These are phyloP conservation scores for Colletotrichum paranaense DNA, from an alignment of 2,329 filamentous ascomycete genomes.

Conservation along the genomic window DNA sequence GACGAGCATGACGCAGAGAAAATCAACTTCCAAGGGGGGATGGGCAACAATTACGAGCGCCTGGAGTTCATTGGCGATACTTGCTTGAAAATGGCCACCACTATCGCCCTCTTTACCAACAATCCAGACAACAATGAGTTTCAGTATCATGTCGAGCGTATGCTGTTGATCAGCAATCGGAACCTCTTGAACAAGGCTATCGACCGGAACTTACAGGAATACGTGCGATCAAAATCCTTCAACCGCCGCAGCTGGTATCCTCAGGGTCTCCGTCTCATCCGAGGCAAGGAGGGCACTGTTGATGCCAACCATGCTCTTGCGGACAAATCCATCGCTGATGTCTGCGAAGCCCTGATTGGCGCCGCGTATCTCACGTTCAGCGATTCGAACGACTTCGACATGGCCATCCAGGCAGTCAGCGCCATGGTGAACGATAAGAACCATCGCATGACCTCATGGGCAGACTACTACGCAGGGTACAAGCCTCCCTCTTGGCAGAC, in stretches of 20 bases:
- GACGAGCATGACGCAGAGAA: conserved; percentile 77
- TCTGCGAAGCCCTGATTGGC: conserved; percentile 94
- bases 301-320: conserved; percentile 74
- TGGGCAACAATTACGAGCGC: conserved; percentile 95
- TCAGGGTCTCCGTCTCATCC: conserved; percentile 76
- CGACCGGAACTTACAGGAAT: conserved; percentile 74
- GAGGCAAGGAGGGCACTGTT: conserved; percentile 73
- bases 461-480: conserved; percentile 80
- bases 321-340: conserved; percentile 93
- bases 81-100: conserved; percentile 95
- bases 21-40: conserved; percentile 82
- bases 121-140: conserved; percentile 85
- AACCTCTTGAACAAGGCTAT: conserved; percentile 86
- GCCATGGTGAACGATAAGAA: conserved; percentile 75
- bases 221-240: conserved; percentile 85
- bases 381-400: conserved; percentile 59
- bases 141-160: conserved; percentile 88
- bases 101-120: conserved; percentile 83
- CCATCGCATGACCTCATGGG: conserved; percentile 76
- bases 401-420: conserved; percentile 73
- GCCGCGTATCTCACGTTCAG: conserved; percentile 74
- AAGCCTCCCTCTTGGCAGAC: conserved; percentile 77
- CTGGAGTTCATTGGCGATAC: conserved; percentile 94
- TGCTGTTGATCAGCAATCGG: conserved; percentile 90
- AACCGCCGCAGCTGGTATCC: conserved; percentile 91